Evolutionary conservation across 2,329 filamentous ascomycete species (phyloP), one percentile per base, ranked within the genome.

Genomic region (Thielaviopsis euricoi): DNA sequence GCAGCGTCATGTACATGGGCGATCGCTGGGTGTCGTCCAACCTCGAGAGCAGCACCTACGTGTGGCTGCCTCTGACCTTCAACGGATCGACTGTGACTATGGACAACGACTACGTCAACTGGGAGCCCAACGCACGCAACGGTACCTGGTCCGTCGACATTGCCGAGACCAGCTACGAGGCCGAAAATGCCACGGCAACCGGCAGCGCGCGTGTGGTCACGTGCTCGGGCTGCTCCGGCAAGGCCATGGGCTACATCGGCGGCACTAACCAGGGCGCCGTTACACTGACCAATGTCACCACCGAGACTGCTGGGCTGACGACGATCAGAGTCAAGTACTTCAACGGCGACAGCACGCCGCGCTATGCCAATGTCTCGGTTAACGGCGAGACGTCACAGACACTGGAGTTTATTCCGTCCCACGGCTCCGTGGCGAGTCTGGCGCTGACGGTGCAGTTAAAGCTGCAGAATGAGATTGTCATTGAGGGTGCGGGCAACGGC

Each of bases 1-100:
- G 43, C 56, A 67, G 68, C 15, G 72, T 73, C 53, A 74, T 83
- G 61, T 86, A 85, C 67, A 77, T 85, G 68, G 83, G 83, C 21
- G 83, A 87, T 67, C 77, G 83, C 22, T 86, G 83, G 83, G 67
- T 78, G 0, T 75, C 73, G 5, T 66, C 67, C n/a, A 81, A 85
- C 61, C 72, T 87, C 0, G 76, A 75, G 67, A 70, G 76, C 0
- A 79, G 75, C 55, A 83, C 80, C 0, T 85, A 85, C 63, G 69
- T 85, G 48, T 86, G 82, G 82, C 72, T 85, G 0, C 82, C 82
- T 0, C 67, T 85, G 0, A 70, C 65, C 3, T 71, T 83, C 60
- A 70, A 70, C 1, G 79, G 78, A 5, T 21, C 51, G 0, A 78
- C 72, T 0, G 77, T 80, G 1, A 72, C 63, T 10, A 72, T 80